Conservation (phyloP, 1,284 basidiomycete species). For the Trichosporon inkin region DNA sequence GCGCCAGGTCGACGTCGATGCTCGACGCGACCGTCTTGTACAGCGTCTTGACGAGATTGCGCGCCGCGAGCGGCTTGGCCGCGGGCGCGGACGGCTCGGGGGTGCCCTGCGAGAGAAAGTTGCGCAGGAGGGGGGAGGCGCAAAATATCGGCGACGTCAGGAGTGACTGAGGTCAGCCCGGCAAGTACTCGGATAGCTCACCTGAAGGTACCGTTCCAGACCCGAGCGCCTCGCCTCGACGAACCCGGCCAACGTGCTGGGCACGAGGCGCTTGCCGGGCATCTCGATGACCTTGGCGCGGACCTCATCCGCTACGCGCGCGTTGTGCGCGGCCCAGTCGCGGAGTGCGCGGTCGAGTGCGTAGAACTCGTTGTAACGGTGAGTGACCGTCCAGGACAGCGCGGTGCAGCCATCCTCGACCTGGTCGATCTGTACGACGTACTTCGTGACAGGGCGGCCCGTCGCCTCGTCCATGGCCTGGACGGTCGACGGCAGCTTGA, state of each 20-base stretch:
- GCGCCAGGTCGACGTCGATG: constrained; percentile 85
- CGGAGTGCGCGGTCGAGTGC: constrained; percentile 75
- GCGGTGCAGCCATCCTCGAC: constrained; percentile 70
- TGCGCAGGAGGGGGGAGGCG: constrained; percentile 72
- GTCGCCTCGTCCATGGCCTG: constrained; percentile 64
- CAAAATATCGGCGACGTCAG: constrained; percentile 70
- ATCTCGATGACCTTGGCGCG: constrained; percentile 57
- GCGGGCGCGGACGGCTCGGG: neutral
- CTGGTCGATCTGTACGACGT: constrained; percentile 87
- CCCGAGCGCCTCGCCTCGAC: constrained; percentile 73
- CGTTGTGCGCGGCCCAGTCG: constrained; percentile 29
- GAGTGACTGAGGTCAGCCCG: constrained; percentile 57
- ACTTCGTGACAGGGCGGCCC: constrained; percentile 83
- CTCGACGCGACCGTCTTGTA: constrained; percentile 68
- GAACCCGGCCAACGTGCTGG: constrained; percentile 68
- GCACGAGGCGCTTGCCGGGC: constrained; percentile 83
- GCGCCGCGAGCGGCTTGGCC: constrained; percentile 50
- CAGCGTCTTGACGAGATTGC: constrained; percentile 68
- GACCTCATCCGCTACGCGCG: neutral
- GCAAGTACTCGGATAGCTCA: constrained; percentile 45
- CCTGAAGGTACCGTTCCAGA: constrained; percentile 86
- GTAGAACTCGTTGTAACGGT: constrained; percentile 91
- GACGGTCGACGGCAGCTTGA: constrained; percentile 68
- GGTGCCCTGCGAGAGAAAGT: constrained; percentile 70
- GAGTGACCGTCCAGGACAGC: constrained; percentile 84